Base-by-base conservation (phyloP, 257 asterid genomes). In the Paulownia fortunei region DNA sequence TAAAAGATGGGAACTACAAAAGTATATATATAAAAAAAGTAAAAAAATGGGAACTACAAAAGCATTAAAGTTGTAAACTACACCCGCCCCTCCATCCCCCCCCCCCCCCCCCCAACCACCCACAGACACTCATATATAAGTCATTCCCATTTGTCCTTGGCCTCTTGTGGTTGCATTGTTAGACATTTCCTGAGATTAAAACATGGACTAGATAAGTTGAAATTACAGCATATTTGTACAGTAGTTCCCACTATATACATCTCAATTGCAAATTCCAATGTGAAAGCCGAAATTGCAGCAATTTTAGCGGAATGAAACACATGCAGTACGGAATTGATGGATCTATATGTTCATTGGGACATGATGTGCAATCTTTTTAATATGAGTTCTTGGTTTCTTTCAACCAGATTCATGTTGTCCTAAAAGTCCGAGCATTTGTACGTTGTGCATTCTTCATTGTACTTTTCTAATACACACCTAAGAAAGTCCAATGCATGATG, bases 191-290 rank as follows among this genome's bases (percentile, higher is more conserved):
- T 11, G 10, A 2, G 16, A 9, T 44, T 9, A 44, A 44, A 44
- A 44, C 12, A 10, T 44, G 51, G 51, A 10, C 51, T 44, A 49
- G 55, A 49, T 49, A 13, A 49, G 55, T 15, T 49, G 8, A 49
- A 15, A 15, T 37, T 37, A 37, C 44, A 37, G 44, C 44, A 37
- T 37, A 30, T 30, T 30, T 30, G 2, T 10, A 44, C 1, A 10
- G 2, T 44, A 1, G 21, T 49, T 49, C 55, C 19, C 7, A 18
- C 8, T 26, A 27, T 11, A 1, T 10, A 3, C 39, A 60, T 11
- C 67, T 10, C 23, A 61, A 16, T 34, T 61, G 46, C 68, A 61
- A 61, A 30, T 61, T 61, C 44, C 68, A 32, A 62, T 5, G 69
- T 62, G 69, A 62, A 62, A 34, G 69, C 21, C 69, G 15, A 62